phyloP scores from a whole-genome alignment of 2,329 filamentous ascomycete genomes.

The Fusarium sp. region DNA sequence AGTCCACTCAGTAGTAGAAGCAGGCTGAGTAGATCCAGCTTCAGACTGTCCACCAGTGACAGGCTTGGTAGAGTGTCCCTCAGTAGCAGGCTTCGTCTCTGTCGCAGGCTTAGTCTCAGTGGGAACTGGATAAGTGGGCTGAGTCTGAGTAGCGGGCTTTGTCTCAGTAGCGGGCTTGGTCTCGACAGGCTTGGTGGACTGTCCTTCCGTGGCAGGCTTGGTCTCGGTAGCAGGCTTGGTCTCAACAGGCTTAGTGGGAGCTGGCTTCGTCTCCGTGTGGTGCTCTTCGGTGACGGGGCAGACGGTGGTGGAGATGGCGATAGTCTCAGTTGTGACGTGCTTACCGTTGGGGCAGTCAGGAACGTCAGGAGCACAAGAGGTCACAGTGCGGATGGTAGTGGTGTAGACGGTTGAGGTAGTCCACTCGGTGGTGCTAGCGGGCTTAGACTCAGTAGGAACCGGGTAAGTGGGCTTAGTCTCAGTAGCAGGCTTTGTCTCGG shows the following conservation, averaged over 20 bases:
- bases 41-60: constrained; percentile 2
- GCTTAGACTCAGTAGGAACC: neutral
- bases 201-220: neutral
- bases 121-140: neutral
- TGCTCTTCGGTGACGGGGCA: no score
- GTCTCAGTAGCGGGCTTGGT: neutral
- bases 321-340: no score
- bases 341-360: no score
- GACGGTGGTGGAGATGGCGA: no score
- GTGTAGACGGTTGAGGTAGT: no score
- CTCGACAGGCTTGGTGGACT: neutral
- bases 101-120: neutral
- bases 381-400: no score
- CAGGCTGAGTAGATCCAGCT: constrained; percentile 10
- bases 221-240: neutral
- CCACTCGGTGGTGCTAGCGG: neutral
- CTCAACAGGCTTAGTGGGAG: no score
- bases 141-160: neutral
- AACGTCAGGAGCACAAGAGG: no score
- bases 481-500: neutral
- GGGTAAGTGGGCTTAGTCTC: neutral
- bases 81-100: constrained; percentile 4
- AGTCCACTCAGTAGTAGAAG: constrained; percentile 26
- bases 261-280: no score
- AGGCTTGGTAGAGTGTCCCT: constrained; percentile 4